Evolutionary conservation across 352 stramenopile species (phyloP).

Genomic region (Phytophthora europaea): DNA sequence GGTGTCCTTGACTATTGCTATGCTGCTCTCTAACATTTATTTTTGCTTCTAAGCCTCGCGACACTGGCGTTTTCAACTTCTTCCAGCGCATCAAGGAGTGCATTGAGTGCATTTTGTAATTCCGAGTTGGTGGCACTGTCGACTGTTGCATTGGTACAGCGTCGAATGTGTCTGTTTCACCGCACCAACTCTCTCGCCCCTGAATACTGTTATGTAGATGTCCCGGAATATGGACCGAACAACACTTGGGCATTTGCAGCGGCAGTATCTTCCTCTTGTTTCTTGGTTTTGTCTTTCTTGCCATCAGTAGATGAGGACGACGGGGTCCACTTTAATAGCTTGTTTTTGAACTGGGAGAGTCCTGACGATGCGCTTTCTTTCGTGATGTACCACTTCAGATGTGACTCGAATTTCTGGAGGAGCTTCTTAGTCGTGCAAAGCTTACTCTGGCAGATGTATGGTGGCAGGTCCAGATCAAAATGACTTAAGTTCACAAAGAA

Average conservation of each 20-base stretch:
- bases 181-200: background rate
- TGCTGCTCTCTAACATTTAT: constrained; percentile 1
- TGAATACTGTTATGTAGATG: constrained; percentile 20
- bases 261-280: constrained; percentile 65
- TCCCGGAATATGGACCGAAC: constrained; percentile 80
- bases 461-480: constrained; percentile 82
- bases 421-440: constrained; percentile 87
- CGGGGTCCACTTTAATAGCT: constrained; percentile 83
- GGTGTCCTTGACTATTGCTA: background rate
- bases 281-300: constrained; percentile 76
- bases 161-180: background rate
- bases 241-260: constrained; percentile 76
- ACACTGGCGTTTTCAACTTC: constrained; percentile 81
- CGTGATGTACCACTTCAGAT: constrained; percentile 86
- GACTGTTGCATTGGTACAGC: background rate
- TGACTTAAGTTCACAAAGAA: constrained; percentile 89
- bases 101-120: constrained; percentile 61
- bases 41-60: constrained; percentile 58
- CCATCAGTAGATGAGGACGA: constrained; percentile 40
- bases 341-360: constrained; percentile 90
- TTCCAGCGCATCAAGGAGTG: constrained; percentile 72
- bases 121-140: background rate
- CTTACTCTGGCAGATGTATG: constrained; percentile 84
- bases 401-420: constrained; percentile 85
- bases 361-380: constrained; percentile 86